Evolutionary conservation across 306 rosid genomes (phyloP), one percentile per base, ranked within the genome.

Genomic region (Cicer arietinum): DNA sequence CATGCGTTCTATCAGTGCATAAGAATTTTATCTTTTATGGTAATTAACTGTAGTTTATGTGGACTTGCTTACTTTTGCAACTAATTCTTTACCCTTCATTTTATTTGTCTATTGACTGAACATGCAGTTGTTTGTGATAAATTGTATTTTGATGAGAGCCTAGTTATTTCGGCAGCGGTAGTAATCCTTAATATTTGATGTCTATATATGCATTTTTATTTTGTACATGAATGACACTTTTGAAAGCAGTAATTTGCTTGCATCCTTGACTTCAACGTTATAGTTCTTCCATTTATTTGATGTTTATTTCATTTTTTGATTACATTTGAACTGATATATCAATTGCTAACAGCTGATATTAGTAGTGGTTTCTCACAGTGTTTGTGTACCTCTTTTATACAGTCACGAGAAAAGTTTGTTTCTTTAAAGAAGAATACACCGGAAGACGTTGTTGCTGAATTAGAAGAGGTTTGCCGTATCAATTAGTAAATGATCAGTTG

Each of bases 391-490:
- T 75, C 43, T 62, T 44, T 61, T 64, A 56, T 82, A 45, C 78
- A 94, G 99, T 88, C 99, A 71, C 88, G 99, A 10, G 97, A 94
- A 70, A 94, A 90, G 81, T 92, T 90, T 86, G 93, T 90, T 41
- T 94, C 95, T 46, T 84, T 92, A 78, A 94, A 92, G 96, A 94
- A 92, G 81, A 94, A 83, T 84, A 89, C 99, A 7, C 86, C 96
- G 2, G 92, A 64, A 77, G 99, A 94, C 74, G 46, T 94, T 65
- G 93, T 94, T 79, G 82, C 99, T 70, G 99, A 80, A 46, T 79
- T 90, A 50, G 97, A 94, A 87, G 97, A 94, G 99, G 99, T 94
- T 75, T 68, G 82, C 81, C 25, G 39, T 75, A 67, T 77, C 73
- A 61, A 74, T 77, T 76, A 80, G 59, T 80, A 67, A 44, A 80